A percentile compares a stretch with the other conserved stretches of the same genome.
Evolutionary conservation across 306 rosid species (phyloP).

Genomic region (Boehmeria nivea): DNA sequence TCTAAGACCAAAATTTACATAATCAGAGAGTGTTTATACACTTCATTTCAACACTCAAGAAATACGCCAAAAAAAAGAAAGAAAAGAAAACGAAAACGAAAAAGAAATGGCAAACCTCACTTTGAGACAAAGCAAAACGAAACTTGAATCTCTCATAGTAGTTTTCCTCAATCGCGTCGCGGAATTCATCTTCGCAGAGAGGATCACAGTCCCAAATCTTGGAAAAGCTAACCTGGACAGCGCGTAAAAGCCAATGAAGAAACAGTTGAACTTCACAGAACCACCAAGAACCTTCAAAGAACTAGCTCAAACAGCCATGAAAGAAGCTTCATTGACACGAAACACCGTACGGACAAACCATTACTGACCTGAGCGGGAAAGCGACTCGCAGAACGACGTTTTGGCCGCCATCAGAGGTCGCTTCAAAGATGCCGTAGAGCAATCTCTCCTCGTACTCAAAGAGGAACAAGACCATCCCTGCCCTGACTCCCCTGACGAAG

Average conservation of each 20-base stretch:
- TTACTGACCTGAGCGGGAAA: constrained; percentile 71
- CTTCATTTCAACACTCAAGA: neutral
- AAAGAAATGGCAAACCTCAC: constrained; percentile 36
- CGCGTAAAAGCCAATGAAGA: no score
- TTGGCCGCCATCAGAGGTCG: constrained; percentile 40
- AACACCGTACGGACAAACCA: no score
- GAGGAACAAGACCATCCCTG: constrained; percentile 53
- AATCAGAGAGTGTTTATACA: neutral
- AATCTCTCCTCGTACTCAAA: constrained; percentile 44
- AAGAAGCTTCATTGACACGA: no score
- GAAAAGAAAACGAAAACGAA: no score
- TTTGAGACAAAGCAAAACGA: constrained; percentile 51
- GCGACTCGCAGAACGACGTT: constrained; percentile 42
- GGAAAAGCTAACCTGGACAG: constrained; percentile 44
- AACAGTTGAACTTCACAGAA: neutral
- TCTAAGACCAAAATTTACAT: no score
- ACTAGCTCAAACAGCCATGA: constrained; percentile 1
- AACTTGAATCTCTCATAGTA: constrained; percentile 45
- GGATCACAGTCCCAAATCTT: constrained; percentile 53
- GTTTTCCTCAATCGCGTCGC: constrained; percentile 43
- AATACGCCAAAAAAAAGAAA: neutral
- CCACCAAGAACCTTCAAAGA: neutral
- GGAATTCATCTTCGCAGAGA: constrained; percentile 41
- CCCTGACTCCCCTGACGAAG: constrained; percentile 46
- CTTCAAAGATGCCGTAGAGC: constrained; percentile 60